A percentile compares a stretch with the other conserved stretches of the same genome.
Evolutionary conservation across 495 filamentous ascomycete species (phyloP).

Genomic region (Geopyxis carbonaria): DNA sequence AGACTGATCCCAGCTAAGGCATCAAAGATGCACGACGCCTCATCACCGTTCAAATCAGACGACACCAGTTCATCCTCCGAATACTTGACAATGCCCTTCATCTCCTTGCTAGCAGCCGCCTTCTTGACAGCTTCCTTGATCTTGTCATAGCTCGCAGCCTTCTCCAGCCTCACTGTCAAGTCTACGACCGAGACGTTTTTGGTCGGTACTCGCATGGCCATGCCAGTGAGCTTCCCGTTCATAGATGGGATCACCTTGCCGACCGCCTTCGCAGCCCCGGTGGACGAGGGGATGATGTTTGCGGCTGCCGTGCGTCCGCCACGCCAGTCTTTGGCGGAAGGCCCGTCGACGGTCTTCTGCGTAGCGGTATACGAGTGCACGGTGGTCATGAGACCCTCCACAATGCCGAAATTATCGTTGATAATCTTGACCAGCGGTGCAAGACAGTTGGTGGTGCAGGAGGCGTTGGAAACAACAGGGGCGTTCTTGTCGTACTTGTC

Average conservation of each 20-base stretch:
- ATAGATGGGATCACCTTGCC: slow-evolving; percentile 95
- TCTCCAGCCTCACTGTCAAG: slow-evolving; percentile 84
- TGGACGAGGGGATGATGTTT: slow-evolving; percentile 99
- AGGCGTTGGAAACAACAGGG: slow-evolving; percentile 92
- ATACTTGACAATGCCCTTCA: slow-evolving; percentile 88
- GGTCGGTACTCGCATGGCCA: slow-evolving; percentile 97
- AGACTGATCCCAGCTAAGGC: slow-evolving; percentile 97
- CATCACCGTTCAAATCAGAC: slow-evolving; percentile 77
- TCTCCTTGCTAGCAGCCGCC: slow-evolving; percentile 51
- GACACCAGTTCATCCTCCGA: slow-evolving; percentile 95
- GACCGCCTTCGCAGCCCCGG: slow-evolving; percentile 98
- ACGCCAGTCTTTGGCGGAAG: slow-evolving; percentile 96
- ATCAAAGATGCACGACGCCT: slow-evolving; percentile 89
- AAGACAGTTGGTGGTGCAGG: slow-evolving; percentile 98
- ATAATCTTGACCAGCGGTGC: slow-evolving; percentile 97
- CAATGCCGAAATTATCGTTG: slow-evolving; percentile 89
- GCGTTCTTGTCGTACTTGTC: slow-evolving; percentile 72
- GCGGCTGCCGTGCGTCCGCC: slow-evolving; percentile 94
- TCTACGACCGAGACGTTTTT: slow-evolving; percentile 98
- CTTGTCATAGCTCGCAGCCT: slow-evolving; percentile 71
- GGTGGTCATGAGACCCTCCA: slow-evolving; percentile 99
- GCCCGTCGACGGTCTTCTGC: slow-evolving; percentile 97
- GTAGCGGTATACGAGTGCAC: slow-evolving; percentile 99
- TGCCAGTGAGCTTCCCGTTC: slow-evolving; percentile 98
- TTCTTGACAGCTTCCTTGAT: slow-evolving; percentile 87